These are phyloP conservation scores for Trichaptum fuscoviolaceum DNA, from an alignment of 768 basidiomycete species.

Conservation along the genomic window DNA sequence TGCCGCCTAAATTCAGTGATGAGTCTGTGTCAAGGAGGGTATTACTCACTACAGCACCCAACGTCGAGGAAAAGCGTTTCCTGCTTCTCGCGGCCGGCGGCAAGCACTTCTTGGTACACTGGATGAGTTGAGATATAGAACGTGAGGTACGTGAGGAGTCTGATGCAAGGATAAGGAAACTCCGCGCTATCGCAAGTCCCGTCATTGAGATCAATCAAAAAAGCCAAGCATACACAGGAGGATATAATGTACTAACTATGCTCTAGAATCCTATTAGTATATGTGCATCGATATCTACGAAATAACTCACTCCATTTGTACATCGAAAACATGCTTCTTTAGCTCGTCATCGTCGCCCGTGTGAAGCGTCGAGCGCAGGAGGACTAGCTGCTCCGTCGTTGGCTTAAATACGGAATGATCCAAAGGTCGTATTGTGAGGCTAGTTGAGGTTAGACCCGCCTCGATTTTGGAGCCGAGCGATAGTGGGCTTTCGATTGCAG, in stretches of 20 bases:
- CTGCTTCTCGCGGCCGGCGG: slow-evolving; percentile 16
- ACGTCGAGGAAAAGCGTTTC: slow-evolving; percentile 25
- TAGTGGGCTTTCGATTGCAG: not conserved
- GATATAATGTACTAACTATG: too few relatives aligned
- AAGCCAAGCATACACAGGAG: too few relatives aligned
- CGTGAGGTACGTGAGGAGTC: slow-evolving; percentile 24
- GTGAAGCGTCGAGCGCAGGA: slow-evolving; percentile 20
- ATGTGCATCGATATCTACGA: not conserved
- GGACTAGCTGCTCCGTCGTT: slow-evolving; percentile 15
- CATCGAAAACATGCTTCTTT: slow-evolving; percentile 17
- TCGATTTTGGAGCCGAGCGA: not conserved
- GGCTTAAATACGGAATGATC: slow-evolving; percentile 18
- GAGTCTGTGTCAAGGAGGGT: not conserved
- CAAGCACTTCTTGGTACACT: slow-evolving; percentile 21
- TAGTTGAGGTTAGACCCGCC: not conserved
- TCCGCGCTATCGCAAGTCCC: slow-evolving; percentile 10
- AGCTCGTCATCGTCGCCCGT: slow-evolving; percentile 19
- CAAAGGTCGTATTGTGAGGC: slow-evolving; percentile 8
- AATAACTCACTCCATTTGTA: slow-evolving; percentile 15
- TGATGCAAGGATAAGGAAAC: slow-evolving; percentile 29
- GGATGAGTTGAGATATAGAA: slow-evolving; percentile 24
- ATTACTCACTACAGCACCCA: slow-evolving; percentile 28
- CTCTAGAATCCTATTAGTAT: too few relatives aligned
- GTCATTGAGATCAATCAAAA: too few relatives aligned
- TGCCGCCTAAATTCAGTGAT: not conserved